These are phyloP conservation scores for Moesziomyces globuligerus DNA, from an alignment of 1,284 basidiomycete genomes.

Conservation along the genomic window DNA sequence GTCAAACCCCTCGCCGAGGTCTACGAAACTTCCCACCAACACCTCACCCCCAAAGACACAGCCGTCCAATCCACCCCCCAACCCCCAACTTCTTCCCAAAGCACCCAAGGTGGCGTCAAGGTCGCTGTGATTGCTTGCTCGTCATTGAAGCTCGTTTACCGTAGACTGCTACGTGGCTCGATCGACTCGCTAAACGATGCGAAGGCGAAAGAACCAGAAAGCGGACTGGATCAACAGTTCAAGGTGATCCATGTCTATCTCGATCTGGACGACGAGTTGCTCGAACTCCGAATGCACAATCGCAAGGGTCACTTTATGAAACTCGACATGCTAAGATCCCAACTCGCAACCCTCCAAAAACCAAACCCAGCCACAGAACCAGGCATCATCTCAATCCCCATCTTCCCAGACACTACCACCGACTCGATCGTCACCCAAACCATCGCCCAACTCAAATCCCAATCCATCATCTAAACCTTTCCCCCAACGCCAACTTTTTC, in stretches of 20 bases:
- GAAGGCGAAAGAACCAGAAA: constrained; percentile 20
- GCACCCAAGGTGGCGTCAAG: not conserved
- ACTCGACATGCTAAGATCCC: constrained; percentile 83
- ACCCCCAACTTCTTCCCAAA: too few species aligned
- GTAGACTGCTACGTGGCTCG: constrained; percentile 76
- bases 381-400: constrained; percentile 15
- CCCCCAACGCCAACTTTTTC: too few species aligned
- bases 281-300: constrained; percentile 77
- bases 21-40: constrained; percentile 16
- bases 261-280: constrained; percentile 75
- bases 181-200: constrained; percentile 67
- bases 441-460: too few species aligned
- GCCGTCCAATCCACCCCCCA: not conserved
- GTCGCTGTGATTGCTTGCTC: constrained; percentile 80
- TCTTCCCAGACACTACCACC: constrained; percentile 6
- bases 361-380: constrained; percentile 68
- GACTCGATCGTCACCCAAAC: constrained; percentile 10
- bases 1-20: constrained; percentile 15
- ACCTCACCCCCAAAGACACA: not conserved
- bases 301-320: constrained; percentile 90
- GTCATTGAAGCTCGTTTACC: constrained; percentile 82
- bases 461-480: too few species aligned
- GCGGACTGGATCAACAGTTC: constrained; percentile 6
- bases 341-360: constrained; percentile 81
- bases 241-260: constrained; percentile 84